Base-by-base conservation (phyloP, 148 eudicot species). In the Silene uniflora region DNA sequence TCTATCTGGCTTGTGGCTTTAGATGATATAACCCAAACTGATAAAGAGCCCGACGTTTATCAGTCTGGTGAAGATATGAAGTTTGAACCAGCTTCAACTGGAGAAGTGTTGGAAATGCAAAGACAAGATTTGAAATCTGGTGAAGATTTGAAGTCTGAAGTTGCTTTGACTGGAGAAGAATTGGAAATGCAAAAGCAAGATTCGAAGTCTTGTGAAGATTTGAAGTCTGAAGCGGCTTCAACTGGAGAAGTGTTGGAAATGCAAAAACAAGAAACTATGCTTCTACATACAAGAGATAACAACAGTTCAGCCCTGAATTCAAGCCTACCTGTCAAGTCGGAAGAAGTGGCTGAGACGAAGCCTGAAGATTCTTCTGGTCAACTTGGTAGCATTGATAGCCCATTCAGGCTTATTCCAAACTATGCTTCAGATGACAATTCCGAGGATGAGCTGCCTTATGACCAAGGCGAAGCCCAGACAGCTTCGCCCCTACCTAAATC, bases 381-480 rank as follows among this genome's bases (percentile, higher is more conserved):
- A 69, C 73, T 79, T 54, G 65, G 65, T 63, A 76, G 61, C 65
- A 81, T 77, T 49, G 80, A 84, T 68, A 86, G 86, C 78, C 85
- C 98, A 61, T 82, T 93, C 81, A 87, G 84, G 63, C 86, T 91
- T 60, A 60, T 93, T 62, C 90, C 86, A 80, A 89, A 82, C 80
- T 93, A 88, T 88, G 81, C 91, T 73, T 87, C 96, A 35, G 96
- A 91, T 77, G 88, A 88, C 60, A 74, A 84, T 80, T 85, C 88
- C 21, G 87, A 84, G 70, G 81, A 81, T 69, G 81, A 82, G 75
- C 81, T 80, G 49, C 68, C 59, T 73, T 78, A 66, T 72, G 83
- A 84, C 76, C 81, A 78, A 76, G 78, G 69, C 25, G 77, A 67
- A 83, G 78, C 84, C 52, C 59, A 73, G 65, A 49, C 80, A 35